Evolutionary conservation across 495 filamentous ascomycete species (phyloP), one percentile per base, ranked within the genome.

Genomic region (Xylaria intraflava): DNA sequence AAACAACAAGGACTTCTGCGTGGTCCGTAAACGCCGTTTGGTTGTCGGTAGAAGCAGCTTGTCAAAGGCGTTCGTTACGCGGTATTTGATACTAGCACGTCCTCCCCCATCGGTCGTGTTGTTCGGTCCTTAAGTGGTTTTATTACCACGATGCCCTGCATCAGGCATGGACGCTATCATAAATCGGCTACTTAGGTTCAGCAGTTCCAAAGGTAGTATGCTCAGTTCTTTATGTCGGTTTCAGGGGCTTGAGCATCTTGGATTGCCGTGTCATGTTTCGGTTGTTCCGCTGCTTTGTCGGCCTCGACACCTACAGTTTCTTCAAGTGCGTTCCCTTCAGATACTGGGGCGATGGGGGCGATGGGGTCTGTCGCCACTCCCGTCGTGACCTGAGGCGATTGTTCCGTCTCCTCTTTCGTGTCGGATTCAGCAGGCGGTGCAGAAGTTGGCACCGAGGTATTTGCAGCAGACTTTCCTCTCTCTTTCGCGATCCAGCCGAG

Each of bases 401-500:
- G 10, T 49, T 31, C 49, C 2, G 49, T 16, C 48, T 35, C 38
- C 44, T 22, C 45, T 44, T 27, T 47, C 23, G 10, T 3, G 8
- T 20, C 27, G 10, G 31, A 31, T 2, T 51, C 33, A 27, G n/a
- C 23, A 27, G 29, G 29, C 14, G 40, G 17, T 7, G 39, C 26
- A 8, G 35, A 9, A 40, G 39, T 1, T 29, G 0, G 12, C 38
- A 24, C 35, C 12, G 49, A 36, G 45, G 24, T 42, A 49, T 56
- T 36, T 17, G 33, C 53, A 3, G 38, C 24, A 22, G 26, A 40
- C 50, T 48, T 50, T 35, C 24, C 59, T 40, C 72, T 64, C 69
- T 77, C 62, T 50, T 57, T 68, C 42, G 64, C 68, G 38, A 76
- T 75, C 85, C 85, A 89, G 10, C 61, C 65, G 46, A 88, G 60